Evolutionary conservation across 2,329 filamentous ascomycete genomes (phyloP).

Genomic region (Penicillium sumatraense): DNA sequence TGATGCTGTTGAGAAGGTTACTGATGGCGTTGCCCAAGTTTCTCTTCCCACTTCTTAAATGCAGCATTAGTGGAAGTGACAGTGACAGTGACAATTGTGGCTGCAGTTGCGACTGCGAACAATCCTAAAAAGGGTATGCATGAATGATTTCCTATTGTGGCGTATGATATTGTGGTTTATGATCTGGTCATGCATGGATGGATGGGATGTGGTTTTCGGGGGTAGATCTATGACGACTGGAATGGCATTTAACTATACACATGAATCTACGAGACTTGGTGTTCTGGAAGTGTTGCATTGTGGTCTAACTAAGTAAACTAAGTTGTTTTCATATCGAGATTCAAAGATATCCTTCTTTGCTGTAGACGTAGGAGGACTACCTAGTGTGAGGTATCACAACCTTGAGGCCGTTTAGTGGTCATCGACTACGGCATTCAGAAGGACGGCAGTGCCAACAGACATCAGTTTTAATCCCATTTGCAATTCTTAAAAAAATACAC

Average conservation of each 20-base stretch:
- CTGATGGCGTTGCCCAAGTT: constrained; percentile 49
- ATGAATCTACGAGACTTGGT: constrained; percentile 23
- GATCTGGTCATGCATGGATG: constrained; percentile 7
- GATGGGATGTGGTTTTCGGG: constrained; percentile 11
- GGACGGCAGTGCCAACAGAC: too few species aligned
- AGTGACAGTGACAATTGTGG: background rate
- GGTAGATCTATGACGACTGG: constrained; percentile 6
- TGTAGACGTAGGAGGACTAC: too few species aligned
- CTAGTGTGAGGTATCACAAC: too few species aligned
- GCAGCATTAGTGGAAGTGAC: background rate
- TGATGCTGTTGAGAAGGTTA: constrained; percentile 44
- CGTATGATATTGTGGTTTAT: constrained; percentile 15
- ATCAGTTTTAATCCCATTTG: constrained; percentile 24
- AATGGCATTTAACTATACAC: constrained; percentile 17
- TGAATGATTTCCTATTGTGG: constrained; percentile 13
- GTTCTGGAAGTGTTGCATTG: constrained; percentile 12
- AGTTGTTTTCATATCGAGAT: too few species aligned
- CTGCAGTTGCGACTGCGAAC: background rate
- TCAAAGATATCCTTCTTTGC: too few species aligned
- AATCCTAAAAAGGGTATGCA: constrained; percentile 3
- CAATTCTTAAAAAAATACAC: constrained; percentile 25
- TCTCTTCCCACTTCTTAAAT: constrained; percentile 45
- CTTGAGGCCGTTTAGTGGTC: too few species aligned
- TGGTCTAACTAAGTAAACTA: too few species aligned
- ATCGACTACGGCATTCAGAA: too few species aligned